These are phyloP conservation scores for Apiospora sp. DNA, from an alignment of 2,329 filamentous ascomycete species.

Conservation along the genomic window DNA sequence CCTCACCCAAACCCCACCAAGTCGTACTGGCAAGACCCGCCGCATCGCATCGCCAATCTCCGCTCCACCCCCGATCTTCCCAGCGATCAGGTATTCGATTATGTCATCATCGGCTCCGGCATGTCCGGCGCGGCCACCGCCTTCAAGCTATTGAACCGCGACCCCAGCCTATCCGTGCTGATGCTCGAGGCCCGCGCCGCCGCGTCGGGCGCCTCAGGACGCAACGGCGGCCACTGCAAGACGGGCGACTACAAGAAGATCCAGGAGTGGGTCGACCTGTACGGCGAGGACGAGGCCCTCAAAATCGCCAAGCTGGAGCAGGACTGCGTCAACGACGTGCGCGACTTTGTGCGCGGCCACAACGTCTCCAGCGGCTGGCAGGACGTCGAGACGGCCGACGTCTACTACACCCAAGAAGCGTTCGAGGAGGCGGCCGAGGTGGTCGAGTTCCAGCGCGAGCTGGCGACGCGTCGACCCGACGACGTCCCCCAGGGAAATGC, in stretches of 20 bases:
- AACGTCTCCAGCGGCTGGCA: conserved; percentile 10
- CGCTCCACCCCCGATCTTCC: conserved; percentile 11
- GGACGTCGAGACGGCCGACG: conserved; percentile 3
- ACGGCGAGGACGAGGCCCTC: conserved; percentile 16
- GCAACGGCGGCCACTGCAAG: conserved; percentile 16
- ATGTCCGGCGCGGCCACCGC: conserved; percentile 8
- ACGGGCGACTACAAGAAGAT: conserved; percentile 5
- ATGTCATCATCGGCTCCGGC: conserved; percentile 21
- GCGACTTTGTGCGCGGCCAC: neutral
- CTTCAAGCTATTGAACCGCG: conserved; percentile 9
- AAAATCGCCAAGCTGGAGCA: conserved; percentile 11
- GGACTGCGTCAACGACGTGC: conserved; percentile 13
- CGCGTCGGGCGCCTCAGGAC: neutral
- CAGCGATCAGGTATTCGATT: neutral
- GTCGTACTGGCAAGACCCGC: conserved; percentile 18
- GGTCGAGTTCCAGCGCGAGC: neutral
- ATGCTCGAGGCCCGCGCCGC: conserved; percentile 16
- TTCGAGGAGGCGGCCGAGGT: neutral
- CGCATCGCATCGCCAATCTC: conserved; percentile 19
- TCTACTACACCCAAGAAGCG: conserved; percentile 2
- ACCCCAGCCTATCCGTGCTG: neutral
- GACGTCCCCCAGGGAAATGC: neutral
- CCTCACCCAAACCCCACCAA: conserved; percentile 12
- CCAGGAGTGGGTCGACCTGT: conserved; percentile 1
- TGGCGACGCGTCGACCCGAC: neutral